phyloP scores from a whole-genome alignment of 2,329 filamentous ascomycete genomes.

The Beauveria sp. region DNA sequence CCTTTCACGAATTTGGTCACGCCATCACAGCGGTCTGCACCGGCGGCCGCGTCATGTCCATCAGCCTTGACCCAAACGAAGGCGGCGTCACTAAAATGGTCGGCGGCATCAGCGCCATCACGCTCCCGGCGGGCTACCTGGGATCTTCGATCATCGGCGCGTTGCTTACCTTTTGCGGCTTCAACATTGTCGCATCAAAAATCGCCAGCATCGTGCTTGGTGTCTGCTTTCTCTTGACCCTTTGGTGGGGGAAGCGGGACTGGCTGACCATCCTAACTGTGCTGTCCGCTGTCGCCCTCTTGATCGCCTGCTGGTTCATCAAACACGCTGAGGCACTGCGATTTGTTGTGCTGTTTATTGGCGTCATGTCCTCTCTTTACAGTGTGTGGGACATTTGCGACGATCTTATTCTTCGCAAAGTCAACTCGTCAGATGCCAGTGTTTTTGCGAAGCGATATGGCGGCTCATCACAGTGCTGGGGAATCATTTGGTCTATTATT shows the following conservation, averaged over 20 bases:
- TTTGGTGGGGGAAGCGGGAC: constrained; percentile 75
- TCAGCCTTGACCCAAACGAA: constrained; percentile 69
- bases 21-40: constrained; percentile 66
- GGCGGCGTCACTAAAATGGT: constrained; percentile 73
- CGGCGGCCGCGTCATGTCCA: constrained; percentile 65
- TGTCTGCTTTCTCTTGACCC: constrained; percentile 66
- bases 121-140: constrained; percentile 69
- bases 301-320: constrained; percentile 75
- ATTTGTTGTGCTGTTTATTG: constrained; percentile 72
- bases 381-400: constrained; percentile 83
- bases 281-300: constrained; percentile 59
- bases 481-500: constrained; percentile 68
- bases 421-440: constrained; percentile 71
- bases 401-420: constrained; percentile 71
- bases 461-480: constrained; percentile 75
- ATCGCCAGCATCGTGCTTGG: constrained; percentile 66
- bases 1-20: constrained; percentile 75
- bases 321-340: constrained; percentile 64
- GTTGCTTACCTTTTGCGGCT: constrained; percentile 70
- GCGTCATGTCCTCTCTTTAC: constrained; percentile 74
- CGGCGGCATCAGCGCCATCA: constrained; percentile 62
- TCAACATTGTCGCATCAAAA: constrained; percentile 74
- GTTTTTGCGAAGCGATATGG: constrained; percentile 73
- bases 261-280: constrained; percentile 71
- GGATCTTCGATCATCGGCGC: constrained; percentile 71